Evolutionary conservation across 352 stramenopile genomes (phyloP).

Genomic region (Phytophthora brassicae): DNA sequence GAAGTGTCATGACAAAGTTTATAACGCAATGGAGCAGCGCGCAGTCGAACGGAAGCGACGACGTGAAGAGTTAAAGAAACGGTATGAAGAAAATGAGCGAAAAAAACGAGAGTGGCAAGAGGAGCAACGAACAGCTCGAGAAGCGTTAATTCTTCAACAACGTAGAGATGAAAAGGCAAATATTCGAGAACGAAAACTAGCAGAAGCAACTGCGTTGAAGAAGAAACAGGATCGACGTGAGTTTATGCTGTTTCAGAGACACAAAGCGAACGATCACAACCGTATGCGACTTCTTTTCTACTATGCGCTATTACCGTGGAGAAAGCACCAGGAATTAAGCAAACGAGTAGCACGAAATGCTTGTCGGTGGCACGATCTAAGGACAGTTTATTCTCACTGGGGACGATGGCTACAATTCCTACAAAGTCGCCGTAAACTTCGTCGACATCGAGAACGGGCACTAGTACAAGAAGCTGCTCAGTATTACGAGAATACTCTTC

Average conservation of each 20-base stretch:
- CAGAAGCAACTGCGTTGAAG: constrained; percentile 29
- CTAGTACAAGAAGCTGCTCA: constrained; percentile 24
- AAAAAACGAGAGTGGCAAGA: constrained; percentile 46
- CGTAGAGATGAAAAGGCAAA: constrained; percentile 43
- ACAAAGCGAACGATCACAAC: constrained; percentile 36
- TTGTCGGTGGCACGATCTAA: constrained; percentile 45
- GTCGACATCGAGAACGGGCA: constrained; percentile 26
- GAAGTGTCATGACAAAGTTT: constrained; percentile 40
- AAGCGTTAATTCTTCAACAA: constrained; percentile 40
- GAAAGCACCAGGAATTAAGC: constrained; percentile 27
- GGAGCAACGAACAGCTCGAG: constrained; percentile 42
- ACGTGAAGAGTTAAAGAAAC: constrained; percentile 49
- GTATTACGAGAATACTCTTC: constrained; percentile 20
- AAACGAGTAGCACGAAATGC: constrained; percentile 40
- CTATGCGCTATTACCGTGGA: constrained; percentile 53
- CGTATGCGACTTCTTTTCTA: constrained; percentile 44
- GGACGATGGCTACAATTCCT: constrained; percentile 43
- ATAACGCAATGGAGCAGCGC: constrained; percentile 55
- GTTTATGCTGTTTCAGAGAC: constrained; percentile 27
- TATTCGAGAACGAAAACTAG: constrained; percentile 40
- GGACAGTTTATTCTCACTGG: constrained; percentile 44
- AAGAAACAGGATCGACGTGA: constrained; percentile 41
- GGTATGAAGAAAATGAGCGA: constrained; percentile 54
- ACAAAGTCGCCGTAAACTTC: constrained; percentile 14
- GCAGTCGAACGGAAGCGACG: constrained; percentile 55